phyloP scores from a whole-genome alignment of 441 rosid genomes.

The Pelargonium citronellum region DNA sequence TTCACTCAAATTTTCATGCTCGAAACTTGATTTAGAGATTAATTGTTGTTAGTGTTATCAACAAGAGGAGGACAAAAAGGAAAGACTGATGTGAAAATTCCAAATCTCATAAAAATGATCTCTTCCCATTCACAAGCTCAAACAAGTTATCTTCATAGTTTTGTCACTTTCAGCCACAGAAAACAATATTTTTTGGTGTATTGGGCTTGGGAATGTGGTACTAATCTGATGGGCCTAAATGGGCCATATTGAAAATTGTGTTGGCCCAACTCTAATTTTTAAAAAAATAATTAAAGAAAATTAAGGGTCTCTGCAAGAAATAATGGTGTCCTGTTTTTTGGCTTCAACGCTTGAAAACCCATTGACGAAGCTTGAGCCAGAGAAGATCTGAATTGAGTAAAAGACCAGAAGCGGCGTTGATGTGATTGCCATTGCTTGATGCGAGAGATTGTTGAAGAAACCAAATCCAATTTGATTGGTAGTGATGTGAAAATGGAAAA shows the following conservation, averaged over 20 bases:
- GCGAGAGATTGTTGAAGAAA: conserved; percentile 31
- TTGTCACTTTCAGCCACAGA: neutral
- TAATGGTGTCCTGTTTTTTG: too few species aligned
- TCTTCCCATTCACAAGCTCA: neutral
- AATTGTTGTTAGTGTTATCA: too few species aligned
- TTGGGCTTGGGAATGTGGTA: neutral
- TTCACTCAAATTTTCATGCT: too few species aligned
- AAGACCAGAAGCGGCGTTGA: neutral
- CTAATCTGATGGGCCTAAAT: neutral
- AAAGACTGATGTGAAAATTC: too few species aligned
- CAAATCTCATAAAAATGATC: neutral
- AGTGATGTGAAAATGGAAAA: conserved; percentile 9
- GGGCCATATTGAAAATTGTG: neutral
- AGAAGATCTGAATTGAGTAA: neutral
- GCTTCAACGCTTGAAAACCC: too few species aligned
- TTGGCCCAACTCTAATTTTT: neutral
- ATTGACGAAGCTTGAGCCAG: too few species aligned
- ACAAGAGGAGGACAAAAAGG: too few species aligned
- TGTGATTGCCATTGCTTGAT: conserved; percentile 2
- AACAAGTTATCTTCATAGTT: neutral
- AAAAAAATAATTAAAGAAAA: too few species aligned
- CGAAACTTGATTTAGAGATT: too few species aligned
- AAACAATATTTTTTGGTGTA: too few species aligned
- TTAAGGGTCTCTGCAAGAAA: too few species aligned
- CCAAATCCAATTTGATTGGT: neutral